Evolutionary conservation across 345 rosid species (phyloP), one percentile per base, ranked within the genome.

Genomic region (Jatropha curcas): DNA sequence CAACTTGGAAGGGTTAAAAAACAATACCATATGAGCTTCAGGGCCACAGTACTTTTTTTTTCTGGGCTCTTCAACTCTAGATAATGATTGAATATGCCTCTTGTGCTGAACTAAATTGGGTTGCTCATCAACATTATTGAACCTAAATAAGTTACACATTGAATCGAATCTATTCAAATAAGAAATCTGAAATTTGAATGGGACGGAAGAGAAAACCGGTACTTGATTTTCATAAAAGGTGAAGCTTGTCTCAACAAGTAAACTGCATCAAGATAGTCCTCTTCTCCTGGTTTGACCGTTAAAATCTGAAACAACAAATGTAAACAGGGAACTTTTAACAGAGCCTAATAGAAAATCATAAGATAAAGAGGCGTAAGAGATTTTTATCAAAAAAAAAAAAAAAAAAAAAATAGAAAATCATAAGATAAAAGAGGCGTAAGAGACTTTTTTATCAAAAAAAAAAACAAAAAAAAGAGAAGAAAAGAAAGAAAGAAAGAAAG

Each of bases 141-240:
- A 94, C 85, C 98, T 94, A 76, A 28, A 81, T 20, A 80, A 71
- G 55, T 34, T 34, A 58, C 57, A 80, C 63, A 45, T 34, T 25
- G 19, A 80, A 39, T 34, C 43, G 59, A 70, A 37, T 71, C 51
- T 48, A 64, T 55, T 53, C 2, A 46, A 50, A 46, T 34, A 22
- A 24, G 56, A 64, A 39, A 65, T 22, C 63, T 76, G 71, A 74
- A 69, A 60, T 64, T 71, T 59, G 13, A 61, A 60, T 37, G 67
- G 48, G 45, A 67, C 27, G 11, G 24, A 39, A 57, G 48, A 57
- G 34, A 55, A 56, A 68, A 63, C 17, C 30, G 70, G 66, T 84
- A 92, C 98, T 90, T 86, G 81, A 94, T 94, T 76, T 88, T 88
- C 93, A 84, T 94, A 25, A 73, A 94, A 33, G 97, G 98, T 24